Base-by-base conservation (phyloP, 331 rosid species). In the Stylosanthes scabra region DNA sequence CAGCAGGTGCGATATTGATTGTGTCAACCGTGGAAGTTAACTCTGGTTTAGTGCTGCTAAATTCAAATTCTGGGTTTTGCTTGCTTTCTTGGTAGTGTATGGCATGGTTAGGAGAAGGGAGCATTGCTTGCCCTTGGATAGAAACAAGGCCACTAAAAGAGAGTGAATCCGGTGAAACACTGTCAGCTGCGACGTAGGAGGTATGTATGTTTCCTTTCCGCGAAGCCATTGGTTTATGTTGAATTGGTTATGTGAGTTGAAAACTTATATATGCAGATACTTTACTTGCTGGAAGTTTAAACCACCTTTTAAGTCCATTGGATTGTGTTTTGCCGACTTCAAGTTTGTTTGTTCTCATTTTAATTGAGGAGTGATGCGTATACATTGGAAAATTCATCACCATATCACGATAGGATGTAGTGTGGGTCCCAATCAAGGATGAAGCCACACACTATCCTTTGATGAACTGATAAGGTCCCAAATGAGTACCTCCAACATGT, bases 121-220 rank as follows among this genome's bases (percentile, higher is more conserved):
- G 45, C 59, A 82, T 77, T 14, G 75, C 39, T 69, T 85, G 84
- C 79, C 79, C 86, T 75, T 87, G 86, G 64, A 83, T 67, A 31
- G 86, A 79, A 75, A 87, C 50, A 52, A 86, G 84, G 68, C 74
- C 86, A 34, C 88, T 80, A 60, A 87, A 93, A 11, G 96, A 89
- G 59, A 87, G 82, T 0, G 93, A 90, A 14, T 83, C 90, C 3
- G 66, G 11, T 12, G 86, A 80, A 74, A 52, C 55, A 78, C 63
- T 67, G 25, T 76, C 89, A 39, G 81, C 70, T 3, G 42, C 87
- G 54, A 60, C 71, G 57, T 81, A 66, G 8, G 74, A 41, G 42
- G 76, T 70, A 58, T 44, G 81, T 67, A 65, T 83, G 54, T 71
- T 80, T 78, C 74, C 83, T 66, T 54, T 78, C 71, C 39, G 40